Evolutionary conservation across 148 eudicot species (phyloP).

Genomic region (Rhododendron williamsianum): DNA sequence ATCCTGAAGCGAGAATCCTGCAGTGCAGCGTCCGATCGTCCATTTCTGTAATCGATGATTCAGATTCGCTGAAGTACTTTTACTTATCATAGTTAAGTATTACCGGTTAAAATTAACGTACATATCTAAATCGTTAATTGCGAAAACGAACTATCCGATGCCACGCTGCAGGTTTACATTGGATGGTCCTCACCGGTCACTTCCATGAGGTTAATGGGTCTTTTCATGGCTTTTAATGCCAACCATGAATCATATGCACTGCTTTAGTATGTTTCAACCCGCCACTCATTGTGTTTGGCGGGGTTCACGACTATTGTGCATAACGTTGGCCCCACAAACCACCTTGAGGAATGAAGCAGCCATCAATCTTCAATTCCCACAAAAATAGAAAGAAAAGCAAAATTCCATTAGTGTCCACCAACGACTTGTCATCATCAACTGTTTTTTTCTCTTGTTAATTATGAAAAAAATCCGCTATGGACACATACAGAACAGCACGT

Average conservation of each 20-base stretch:
- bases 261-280: neutral
- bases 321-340: neutral
- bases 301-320: neutral
- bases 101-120: too few relatives aligned
- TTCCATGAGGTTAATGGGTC: neutral
- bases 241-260: neutral
- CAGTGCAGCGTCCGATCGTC: too few relatives aligned
- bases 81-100: too few relatives aligned
- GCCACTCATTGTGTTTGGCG: neutral
- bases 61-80: too few relatives aligned
- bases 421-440: neutral
- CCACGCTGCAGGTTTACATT: too few relatives aligned
- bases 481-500: too few relatives aligned
- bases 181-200: neutral
- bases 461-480: neutral
- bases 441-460: neutral
- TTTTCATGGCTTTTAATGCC: neutral
- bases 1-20: too few relatives aligned
- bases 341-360: neutral
- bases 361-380: neutral
- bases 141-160: too few relatives aligned
- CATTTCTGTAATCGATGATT: too few relatives aligned
- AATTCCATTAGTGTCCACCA: neutral
- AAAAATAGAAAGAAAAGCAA: too few relatives aligned
- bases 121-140: neutral